Percentiles rank a stretch among this genome's conserved stretches.
Evolutionary conservation across 2,329 filamentous ascomycete species (phyloP).

Genomic region (Thelonectria discophora): DNA sequence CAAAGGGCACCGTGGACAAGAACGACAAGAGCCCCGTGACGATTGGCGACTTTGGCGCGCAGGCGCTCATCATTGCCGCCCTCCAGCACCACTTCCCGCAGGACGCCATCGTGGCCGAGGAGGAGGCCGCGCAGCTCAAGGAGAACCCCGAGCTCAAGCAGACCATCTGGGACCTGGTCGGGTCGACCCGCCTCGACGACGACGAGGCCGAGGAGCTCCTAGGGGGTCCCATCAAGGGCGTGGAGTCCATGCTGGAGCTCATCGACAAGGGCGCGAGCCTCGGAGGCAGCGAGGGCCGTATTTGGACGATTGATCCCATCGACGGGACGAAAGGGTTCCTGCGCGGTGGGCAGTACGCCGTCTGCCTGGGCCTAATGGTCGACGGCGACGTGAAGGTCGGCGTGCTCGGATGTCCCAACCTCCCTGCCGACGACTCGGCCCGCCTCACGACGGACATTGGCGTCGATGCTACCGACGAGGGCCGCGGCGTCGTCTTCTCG

Average conservation of each 20-base stretch:
- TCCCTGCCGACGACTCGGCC: constrained; percentile 81
- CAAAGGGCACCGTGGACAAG: constrained; percentile 90
- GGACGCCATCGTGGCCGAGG: constrained; percentile 93
- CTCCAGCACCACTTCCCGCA: constrained; percentile 88
- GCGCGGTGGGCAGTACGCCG: constrained; percentile 94
- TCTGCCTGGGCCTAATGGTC: constrained; percentile 90
- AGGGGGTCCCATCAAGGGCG: constrained; percentile 73
- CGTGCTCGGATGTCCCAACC: constrained; percentile 93
- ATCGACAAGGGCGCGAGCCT: constrained; percentile 75
- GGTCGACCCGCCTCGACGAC: constrained; percentile 71
- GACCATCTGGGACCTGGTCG: constrained; percentile 85
- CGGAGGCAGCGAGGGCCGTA: constrained; percentile 77
- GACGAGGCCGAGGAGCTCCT: constrained; percentile 67
- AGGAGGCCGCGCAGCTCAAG: constrained; percentile 85
- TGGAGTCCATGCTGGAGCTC: constrained; percentile 72
- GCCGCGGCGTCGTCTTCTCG: constrained; percentile 87
- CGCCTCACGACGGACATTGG: constrained; percentile 73
- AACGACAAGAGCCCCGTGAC: constrained; percentile 97
- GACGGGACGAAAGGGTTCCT: constrained; percentile 98
- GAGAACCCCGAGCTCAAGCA: constrained; percentile 71
- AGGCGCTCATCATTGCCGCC: constrained; percentile 93
- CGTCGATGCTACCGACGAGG: constrained; percentile 76
- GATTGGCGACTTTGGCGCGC: constrained; percentile 96
- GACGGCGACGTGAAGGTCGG: constrained; percentile 95
- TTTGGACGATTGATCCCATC: constrained; percentile 98